Base-by-base conservation (phyloP, 164 flowering plant species). In the Buxus sempervirens region DNA sequence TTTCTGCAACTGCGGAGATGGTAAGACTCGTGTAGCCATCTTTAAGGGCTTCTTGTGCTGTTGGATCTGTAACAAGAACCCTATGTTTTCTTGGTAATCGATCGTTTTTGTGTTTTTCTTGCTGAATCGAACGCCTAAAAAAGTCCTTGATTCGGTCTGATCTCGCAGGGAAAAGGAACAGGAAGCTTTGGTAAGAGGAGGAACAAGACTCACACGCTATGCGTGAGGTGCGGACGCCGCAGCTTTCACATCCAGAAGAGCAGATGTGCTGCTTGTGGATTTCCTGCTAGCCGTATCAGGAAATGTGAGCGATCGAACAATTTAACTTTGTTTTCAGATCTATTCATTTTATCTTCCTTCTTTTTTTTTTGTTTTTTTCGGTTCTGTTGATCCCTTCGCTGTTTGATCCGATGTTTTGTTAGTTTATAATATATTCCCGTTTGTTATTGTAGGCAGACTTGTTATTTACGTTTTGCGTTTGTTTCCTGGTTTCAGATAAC, bases 171-270 rank as follows among this genome's bases (percentile, higher is more conserved):
- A 0, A 91, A 91, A 70, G 98, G 98, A 61, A 93, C 96, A 28
- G 95, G 96, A 26, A 89, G 95, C 74, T 90, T 93, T 61, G 96
- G 96, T 58, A 93, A 93, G 90, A 82, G 96, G 78, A 93, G 96
- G 84, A 89, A 87, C 89, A 92, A 89, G 85, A 92, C 93, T n/a
- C 98, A 89, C 85, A 90, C 95, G 0, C 87, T 92, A 68, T 92
- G 96, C 66, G 88, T 92, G 62, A 73, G 98, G 67, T 90, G 96
- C 55, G 96, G 96, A 0, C 90, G 96, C 72, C 90, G 96, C 63
- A 92, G 98, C 73, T 92, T 90, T 70, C 98, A 90, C 66, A 89
- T 92, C 22, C 95, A 92, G 90, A 90, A 92, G 89, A 90, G 96
- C 75, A 84, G 96, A 19, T 92, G 98, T 76, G 68, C 88, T 23